Evolutionary conservation across 768 basidiomycete genomes (phyloP).

Genomic region (Suillus lakei): DNA sequence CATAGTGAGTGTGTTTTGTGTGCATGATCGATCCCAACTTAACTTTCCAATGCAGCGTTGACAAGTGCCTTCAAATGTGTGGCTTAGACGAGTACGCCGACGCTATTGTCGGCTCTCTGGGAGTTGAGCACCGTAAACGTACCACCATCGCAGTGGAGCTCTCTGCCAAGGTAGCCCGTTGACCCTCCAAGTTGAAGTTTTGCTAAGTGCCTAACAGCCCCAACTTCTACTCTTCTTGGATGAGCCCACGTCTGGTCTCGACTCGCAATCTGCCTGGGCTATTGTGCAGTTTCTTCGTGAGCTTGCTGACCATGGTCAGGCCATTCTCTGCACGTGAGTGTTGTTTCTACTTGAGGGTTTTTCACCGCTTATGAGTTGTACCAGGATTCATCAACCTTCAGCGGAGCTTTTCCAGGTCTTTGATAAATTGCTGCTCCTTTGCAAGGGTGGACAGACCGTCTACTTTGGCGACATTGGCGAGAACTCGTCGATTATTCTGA

Average conservation of each 20-base stretch:
- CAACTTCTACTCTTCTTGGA: slow-evolving; percentile 83
- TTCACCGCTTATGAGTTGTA: neutral
- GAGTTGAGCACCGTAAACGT: slow-evolving; percentile 79
- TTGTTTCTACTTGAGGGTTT: neutral
- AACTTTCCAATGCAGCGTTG: too few species aligned
- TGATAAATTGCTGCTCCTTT: slow-evolving; percentile 76
- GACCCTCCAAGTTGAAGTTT: neutral
- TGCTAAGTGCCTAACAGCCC: slow-evolving; percentile 46
- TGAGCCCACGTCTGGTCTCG: slow-evolving; percentile 87
- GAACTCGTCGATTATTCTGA: slow-evolving; percentile 62
- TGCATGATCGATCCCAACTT: too few species aligned
- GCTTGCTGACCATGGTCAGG: slow-evolving; percentile 81
- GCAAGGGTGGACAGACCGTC: slow-evolving; percentile 75
- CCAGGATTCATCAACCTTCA: slow-evolving; percentile 65
- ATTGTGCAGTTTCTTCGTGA: slow-evolving; percentile 75
- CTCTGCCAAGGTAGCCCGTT: slow-evolving; percentile 61
- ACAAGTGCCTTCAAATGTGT: slow-evolving; percentile 61
- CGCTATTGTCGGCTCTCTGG: slow-evolving; percentile 68
- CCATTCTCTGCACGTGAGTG: slow-evolving; percentile 85
- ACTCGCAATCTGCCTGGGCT: slow-evolving; percentile 87
- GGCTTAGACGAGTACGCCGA: slow-evolving; percentile 69
- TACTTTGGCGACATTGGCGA: slow-evolving; percentile 72
- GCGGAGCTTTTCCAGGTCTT: slow-evolving; percentile 84
- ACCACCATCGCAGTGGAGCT: slow-evolving; percentile 88
- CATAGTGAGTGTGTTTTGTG: too few species aligned